A percentile compares a stretch with the other conserved stretches of the same genome.
Conservation (phyloP, 495 filamentous ascomycete species). For the Lophium mytilinum region DNA sequence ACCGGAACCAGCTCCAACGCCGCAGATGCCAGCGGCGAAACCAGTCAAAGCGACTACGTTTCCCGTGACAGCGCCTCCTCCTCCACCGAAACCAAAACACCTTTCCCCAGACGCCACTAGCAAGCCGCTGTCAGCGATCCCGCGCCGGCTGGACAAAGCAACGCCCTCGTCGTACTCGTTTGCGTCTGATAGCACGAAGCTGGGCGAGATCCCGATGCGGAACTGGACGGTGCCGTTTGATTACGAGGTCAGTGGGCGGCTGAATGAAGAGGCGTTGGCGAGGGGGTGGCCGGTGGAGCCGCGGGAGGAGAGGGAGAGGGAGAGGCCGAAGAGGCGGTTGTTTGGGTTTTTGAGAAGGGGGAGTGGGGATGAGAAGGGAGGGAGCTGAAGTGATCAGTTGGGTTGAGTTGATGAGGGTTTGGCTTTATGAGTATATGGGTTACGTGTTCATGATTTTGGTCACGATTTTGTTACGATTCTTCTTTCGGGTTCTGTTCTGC, state of each 20-base stretch:
- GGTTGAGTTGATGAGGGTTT: too few species aligned
- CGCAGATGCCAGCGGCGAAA: background rate
- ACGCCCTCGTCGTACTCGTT: conserved; percentile 31
- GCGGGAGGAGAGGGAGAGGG: conserved; percentile 3
- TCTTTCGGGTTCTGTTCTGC: too few species aligned
- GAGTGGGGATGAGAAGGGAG: too few species aligned
- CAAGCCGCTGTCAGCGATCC: background rate
- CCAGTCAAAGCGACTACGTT: background rate
- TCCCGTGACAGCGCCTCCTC: background rate
- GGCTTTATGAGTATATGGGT: too few species aligned
- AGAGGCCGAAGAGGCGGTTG: conserved; percentile 18
- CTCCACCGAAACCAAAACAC: conserved; percentile 2
- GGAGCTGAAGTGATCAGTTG: too few species aligned
- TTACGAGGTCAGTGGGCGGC: conserved; percentile 27
- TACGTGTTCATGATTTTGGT: too few species aligned
- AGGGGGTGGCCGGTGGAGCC: conserved; percentile 14
- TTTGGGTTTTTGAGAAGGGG: conserved; percentile 20
- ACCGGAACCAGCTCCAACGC: conserved; percentile 1
- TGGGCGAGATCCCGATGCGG: conserved; percentile 37
- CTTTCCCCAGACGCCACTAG: background rate
- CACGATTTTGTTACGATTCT: too few species aligned
- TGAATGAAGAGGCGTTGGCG: conserved; percentile 29
- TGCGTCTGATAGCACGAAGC: conserved; percentile 34
- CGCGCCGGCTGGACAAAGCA: conserved; percentile 18
- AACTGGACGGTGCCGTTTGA: conserved; percentile 32